Conservation (phyloP, 345 rosid genomes). For the Populus davidiana region DNA sequence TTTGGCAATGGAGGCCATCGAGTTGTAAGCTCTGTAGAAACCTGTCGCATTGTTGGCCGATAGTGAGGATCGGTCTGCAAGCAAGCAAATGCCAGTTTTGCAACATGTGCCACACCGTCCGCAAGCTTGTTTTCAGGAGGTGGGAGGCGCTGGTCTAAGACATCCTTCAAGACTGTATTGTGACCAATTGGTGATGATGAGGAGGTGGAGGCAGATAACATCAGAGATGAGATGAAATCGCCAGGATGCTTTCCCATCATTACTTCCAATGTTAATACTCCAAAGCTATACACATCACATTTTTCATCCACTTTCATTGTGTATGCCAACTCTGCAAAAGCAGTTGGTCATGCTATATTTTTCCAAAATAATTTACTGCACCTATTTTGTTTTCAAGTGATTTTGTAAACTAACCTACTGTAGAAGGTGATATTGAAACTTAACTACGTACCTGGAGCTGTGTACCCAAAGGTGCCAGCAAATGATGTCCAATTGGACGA, state of each 20-base stretch:
- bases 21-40: neutral
- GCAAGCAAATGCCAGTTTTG: neutral
- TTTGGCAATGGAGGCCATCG: neutral
- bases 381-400: too few relatives aligned
- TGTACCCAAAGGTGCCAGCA: slow-evolving; percentile 18
- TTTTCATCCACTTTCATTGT: neutral
- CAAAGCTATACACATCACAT: slow-evolving; percentile 18
- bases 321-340: slow-evolving; percentile 10
- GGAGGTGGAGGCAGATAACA: neutral
- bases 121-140: neutral
- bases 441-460: slow-evolving; percentile 3
- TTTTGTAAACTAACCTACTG: too few relatives aligned
- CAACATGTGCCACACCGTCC: neutral
- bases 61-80: too few relatives aligned
- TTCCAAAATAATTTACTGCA: too few relatives aligned
- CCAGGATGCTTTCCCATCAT: slow-evolving; percentile 20
- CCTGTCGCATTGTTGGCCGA: slow-evolving; percentile 8
- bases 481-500: neutral
- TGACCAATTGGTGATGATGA: neutral
- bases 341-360: too few relatives aligned
- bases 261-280: slow-evolving; percentile 16
- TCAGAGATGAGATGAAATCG: slow-evolving; percentile 4
- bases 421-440: neutral
- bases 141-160: neutral
- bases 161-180: slow-evolving; percentile 2